Evolutionary conservation across 2,329 filamentous ascomycete genomes (phyloP).

Genomic region (Torrubiella hemipterigena): DNA sequence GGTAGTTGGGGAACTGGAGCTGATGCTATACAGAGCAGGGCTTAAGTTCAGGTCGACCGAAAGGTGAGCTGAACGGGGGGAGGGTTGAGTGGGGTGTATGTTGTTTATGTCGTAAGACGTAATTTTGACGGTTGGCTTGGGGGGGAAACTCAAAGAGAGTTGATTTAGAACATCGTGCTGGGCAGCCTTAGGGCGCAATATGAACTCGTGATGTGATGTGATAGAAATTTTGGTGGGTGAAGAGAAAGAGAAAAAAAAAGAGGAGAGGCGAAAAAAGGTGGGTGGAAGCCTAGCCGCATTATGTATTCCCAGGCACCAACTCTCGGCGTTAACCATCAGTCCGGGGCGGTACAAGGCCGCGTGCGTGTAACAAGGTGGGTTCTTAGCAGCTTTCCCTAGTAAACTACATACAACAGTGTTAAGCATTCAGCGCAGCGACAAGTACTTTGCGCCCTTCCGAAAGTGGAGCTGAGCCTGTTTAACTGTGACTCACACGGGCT

Average conservation of each 20-base stretch:
- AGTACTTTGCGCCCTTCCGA: slow-evolving; percentile 1
- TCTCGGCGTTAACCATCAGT: slow-evolving; percentile 7
- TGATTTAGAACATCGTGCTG: slow-evolving; percentile 49
- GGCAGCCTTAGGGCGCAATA: slow-evolving; percentile 27
- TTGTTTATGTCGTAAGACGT: slow-evolving; percentile 28
- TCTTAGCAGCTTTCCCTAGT: background rate
- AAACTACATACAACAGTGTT: background rate
- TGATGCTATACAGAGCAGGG: slow-evolving; percentile 44
- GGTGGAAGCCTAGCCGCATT: slow-evolving; percentile 18
- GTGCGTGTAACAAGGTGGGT: background rate
- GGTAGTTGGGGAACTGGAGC: slow-evolving; percentile 44
- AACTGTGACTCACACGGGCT: slow-evolving; percentile 6
- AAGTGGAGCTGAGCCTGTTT: slow-evolving; percentile 4
- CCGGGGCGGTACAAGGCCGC: slow-evolving; percentile 8
- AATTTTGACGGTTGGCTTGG: slow-evolving; percentile 42
- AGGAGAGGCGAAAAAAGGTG: no score
- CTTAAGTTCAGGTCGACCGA: slow-evolving; percentile 58
- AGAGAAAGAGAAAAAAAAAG: slow-evolving; percentile 21
- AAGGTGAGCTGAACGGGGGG: slow-evolving; percentile 34
- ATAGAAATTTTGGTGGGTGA: slow-evolving; percentile 20
- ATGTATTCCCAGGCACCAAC: slow-evolving; percentile 37
- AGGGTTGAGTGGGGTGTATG: slow-evolving; percentile 34
- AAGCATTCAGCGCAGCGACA: background rate
- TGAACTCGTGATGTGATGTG: slow-evolving; percentile 19
- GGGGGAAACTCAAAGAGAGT: slow-evolving; percentile 23